Conservation (phyloP, 805 yeast genomes). For the Ogataea trehalophila region DNA sequence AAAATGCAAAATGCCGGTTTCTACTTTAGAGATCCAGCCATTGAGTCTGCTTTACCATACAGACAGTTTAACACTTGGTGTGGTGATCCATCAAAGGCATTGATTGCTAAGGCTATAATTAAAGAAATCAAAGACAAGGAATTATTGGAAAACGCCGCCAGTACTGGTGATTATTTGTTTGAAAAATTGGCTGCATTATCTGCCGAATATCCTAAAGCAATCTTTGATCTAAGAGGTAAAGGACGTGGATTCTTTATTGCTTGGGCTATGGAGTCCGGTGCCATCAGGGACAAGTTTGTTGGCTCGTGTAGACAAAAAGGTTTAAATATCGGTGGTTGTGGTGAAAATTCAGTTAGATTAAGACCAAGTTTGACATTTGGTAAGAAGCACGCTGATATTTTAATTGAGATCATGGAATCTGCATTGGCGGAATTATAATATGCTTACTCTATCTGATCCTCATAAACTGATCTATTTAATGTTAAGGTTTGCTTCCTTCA, state of each 20-base stretch:
- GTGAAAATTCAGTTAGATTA: conserved; percentile 52
- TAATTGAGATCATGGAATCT: conserved; percentile 36
- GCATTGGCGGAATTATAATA: conserved; percentile 22
- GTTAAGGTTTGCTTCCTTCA: too few relatives aligned
- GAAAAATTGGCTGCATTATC: conserved; percentile 36
- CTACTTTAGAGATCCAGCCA: conserved; percentile 53
- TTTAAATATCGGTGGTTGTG: conserved; percentile 66
- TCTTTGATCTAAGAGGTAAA: conserved; percentile 56
- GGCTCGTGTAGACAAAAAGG: conserved; percentile 45
- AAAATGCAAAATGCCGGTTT: conserved; percentile 73
- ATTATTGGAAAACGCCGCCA: conserved; percentile 43
- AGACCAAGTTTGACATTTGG: conserved; percentile 64
- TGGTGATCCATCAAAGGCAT: conserved; percentile 68
- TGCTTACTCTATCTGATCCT: not conserved
- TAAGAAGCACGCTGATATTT: conserved; percentile 55
- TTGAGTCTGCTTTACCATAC: conserved; percentile 57
- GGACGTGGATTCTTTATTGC: conserved; percentile 63
- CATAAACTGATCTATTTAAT: too few relatives aligned
- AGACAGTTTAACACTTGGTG: conserved; percentile 79
- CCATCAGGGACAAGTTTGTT: conserved; percentile 44
- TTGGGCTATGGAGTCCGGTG: conserved; percentile 47
- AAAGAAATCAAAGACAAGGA: conserved; percentile 48
- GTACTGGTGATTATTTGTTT: conserved; percentile 53
- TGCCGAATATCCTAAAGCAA: conserved; percentile 35
- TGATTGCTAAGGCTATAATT: conserved; percentile 56